Conservation (phyloP, 768 basidiomycete species). For the Xerocomellus dryophilus region DNA sequence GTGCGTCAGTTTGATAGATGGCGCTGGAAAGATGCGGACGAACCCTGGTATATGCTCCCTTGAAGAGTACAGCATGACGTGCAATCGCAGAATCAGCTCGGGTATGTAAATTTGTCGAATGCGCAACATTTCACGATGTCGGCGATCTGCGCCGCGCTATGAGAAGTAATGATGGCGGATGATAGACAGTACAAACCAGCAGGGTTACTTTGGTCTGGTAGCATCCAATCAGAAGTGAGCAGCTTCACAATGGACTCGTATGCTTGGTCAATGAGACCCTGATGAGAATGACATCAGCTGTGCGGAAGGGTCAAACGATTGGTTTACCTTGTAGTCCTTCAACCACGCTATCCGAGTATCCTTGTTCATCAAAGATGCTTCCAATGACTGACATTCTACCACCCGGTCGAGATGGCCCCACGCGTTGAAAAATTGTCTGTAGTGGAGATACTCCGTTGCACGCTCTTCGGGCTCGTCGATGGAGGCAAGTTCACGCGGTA, state of each 20-base stretch:
- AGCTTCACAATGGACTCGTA: constrained; percentile 65
- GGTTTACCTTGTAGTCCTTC: constrained; percentile 55
- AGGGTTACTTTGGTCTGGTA: constrained; percentile 47
- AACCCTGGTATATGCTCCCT: constrained; percentile 63
- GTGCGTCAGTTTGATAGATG: constrained; percentile 1
- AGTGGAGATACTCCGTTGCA: constrained; percentile 75
- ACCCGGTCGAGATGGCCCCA: constrained; percentile 67
- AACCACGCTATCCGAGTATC: constrained; percentile 62
- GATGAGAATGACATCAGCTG: neutral
- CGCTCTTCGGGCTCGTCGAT: constrained; percentile 68
- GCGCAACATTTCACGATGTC: constrained; percentile 66
- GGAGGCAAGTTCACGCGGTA: constrained; percentile 60
- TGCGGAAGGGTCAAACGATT: neutral
- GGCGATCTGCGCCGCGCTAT: constrained; percentile 45
- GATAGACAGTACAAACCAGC: constrained; percentile 29
- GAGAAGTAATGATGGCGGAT: neutral
- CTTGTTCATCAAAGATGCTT: constrained; percentile 54
- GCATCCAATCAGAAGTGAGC: constrained; percentile 76
- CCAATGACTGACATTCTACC: constrained; percentile 56
- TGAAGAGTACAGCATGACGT: constrained; percentile 66
- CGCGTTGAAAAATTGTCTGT: constrained; percentile 73
- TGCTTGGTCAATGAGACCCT: constrained; percentile 63
- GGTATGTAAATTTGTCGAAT: constrained; percentile 88
- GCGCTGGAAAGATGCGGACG: constrained; percentile 25
- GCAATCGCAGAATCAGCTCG: constrained; percentile 83